A percentile compares a stretch with the other conserved stretches of the same genome.
Evolutionary conservation across 345 rosid genomes (phyloP).

Genomic region (Hypericum perforatum): DNA sequence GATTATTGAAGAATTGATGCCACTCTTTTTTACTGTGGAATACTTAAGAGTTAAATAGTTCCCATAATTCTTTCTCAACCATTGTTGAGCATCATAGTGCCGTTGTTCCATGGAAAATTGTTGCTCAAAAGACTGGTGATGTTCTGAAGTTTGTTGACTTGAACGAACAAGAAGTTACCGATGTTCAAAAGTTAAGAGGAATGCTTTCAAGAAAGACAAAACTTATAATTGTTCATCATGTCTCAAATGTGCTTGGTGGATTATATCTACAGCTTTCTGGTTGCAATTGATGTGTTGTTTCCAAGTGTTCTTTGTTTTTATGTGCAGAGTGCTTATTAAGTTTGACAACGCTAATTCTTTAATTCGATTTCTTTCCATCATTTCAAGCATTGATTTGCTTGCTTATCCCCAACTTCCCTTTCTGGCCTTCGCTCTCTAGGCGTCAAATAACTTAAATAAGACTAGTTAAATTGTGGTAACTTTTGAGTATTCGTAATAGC

Average conservation of each 20-base stretch:
- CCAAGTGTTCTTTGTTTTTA: too few relatives aligned
- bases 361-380: too few relatives aligned
- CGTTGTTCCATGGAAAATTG: slow-evolving; percentile 95
- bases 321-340: too few relatives aligned
- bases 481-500: too few relatives aligned
- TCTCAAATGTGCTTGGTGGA: slow-evolving; percentile 81
- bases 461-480: too few relatives aligned
- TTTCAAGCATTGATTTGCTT: too few relatives aligned
- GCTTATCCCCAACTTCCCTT: too few relatives aligned
- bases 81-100: slow-evolving; percentile 90
- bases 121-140: slow-evolving; percentile 71
- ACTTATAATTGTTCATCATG: slow-evolving; percentile 76
- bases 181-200: slow-evolving; percentile 39
- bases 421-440: too few relatives aligned
- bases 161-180: slow-evolving; percentile 58
- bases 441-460: too few relatives aligned
- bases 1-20: too few relatives aligned
- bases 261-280: not conserved
- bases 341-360: too few relatives aligned
- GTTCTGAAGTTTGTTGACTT: slow-evolving; percentile 52
- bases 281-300: not conserved
- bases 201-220: slow-evolving; percentile 61
- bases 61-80: slow-evolving; percentile 35
- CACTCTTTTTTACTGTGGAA: too few relatives aligned
- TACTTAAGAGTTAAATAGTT: not conserved